Percentiles rank a stretch among this genome's conserved stretches.
Evolutionary conservation across 1,284 basidiomycete species (phyloP).

Genomic region (Boletus sp.): DNA sequence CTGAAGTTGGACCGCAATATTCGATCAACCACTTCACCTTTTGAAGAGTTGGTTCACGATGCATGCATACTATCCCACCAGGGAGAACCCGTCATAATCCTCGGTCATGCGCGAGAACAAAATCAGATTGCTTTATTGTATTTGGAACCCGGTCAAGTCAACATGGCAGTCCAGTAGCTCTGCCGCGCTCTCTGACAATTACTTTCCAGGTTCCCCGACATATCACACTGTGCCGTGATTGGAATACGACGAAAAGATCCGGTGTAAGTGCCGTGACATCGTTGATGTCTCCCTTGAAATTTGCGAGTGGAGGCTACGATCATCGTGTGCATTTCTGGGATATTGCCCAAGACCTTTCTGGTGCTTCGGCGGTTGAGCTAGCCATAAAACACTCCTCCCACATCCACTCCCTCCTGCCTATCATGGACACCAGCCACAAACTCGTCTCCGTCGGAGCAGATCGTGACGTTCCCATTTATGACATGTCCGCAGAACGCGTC

Average conservation of each 20-base stretch:
- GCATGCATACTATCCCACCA: constrained; percentile 39
- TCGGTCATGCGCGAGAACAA: constrained; percentile 41
- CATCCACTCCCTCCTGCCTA: constrained; percentile 44
- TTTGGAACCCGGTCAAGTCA: constrained; percentile 25
- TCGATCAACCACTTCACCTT: constrained; percentile 17
- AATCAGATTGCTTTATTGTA: constrained; percentile 35
- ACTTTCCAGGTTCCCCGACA: constrained; percentile 8
- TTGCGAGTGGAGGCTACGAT: constrained; percentile 52
- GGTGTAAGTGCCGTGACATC: constrained; percentile 45
- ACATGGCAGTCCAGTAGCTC: neutral
- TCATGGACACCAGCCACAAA: constrained; percentile 47
- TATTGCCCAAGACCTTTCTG: constrained; percentile 33
- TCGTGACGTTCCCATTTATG: constrained; percentile 45
- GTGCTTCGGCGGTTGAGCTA: constrained; percentile 32
- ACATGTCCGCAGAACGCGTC: constrained; percentile 45
- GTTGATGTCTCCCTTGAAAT: constrained; percentile 40
- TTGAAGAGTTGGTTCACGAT: constrained; percentile 40
- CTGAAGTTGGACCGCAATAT: constrained; percentile 18
- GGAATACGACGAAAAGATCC: constrained; percentile 33
- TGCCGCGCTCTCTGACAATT: constrained; percentile 9
- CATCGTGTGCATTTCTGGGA: constrained; percentile 50
- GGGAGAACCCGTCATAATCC: constrained; percentile 30
- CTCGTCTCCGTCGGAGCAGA: constrained; percentile 50
- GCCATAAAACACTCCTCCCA: constrained; percentile 45
- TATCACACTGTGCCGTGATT: constrained; percentile 30